A percentile compares a stretch with the other conserved stretches of the same genome.
These are phyloP conservation scores for Nannochloropsis salina DNA, from an alignment of 108 stramenopile species.

Conservation along the genomic window DNA sequence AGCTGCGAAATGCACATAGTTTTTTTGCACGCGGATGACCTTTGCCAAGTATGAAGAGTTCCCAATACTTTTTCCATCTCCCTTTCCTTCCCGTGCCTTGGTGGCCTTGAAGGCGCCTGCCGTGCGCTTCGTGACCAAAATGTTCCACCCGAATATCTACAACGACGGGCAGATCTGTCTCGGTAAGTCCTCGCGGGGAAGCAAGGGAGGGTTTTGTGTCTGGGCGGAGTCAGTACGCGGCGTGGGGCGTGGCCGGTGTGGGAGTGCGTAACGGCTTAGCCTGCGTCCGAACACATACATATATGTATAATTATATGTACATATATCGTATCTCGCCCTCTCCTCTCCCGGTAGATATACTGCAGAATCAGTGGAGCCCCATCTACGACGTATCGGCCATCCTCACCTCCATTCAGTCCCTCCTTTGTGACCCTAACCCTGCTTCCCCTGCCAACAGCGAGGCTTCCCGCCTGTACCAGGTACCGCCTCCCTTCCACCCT, in stretches of 20 bases:
- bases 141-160: constrained; percentile 99
- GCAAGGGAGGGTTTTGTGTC: neutral
- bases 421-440: constrained; percentile 99
- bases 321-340: neutral
- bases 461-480: constrained; percentile 88
- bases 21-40: too few relatives aligned
- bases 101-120: constrained; percentile 61
- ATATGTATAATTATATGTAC: too few relatives aligned
- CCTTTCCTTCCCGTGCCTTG: neutral
- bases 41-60: too few relatives aligned
- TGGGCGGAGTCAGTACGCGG: too few relatives aligned
- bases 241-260: too few relatives aligned
- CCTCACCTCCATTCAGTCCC: constrained; percentile 94
- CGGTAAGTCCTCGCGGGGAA: neutral
- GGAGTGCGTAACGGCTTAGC: too few relatives aligned
- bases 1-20: too few relatives aligned
- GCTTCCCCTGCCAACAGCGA: constrained; percentile 72
- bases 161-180: constrained; percentile 89
- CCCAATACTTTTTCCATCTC: neutral
- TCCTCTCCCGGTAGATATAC: constrained; percentile 74
- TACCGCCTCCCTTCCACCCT: neutral
- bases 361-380: constrained; percentile 99
- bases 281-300: too few relatives aligned
- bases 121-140: constrained; percentile 93
- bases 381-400: constrained; percentile 99